Evolutionary conservation across 306 rosid genomes (phyloP), one percentile per base, ranked within the genome.

Genomic region (Prosopis cineraria): DNA sequence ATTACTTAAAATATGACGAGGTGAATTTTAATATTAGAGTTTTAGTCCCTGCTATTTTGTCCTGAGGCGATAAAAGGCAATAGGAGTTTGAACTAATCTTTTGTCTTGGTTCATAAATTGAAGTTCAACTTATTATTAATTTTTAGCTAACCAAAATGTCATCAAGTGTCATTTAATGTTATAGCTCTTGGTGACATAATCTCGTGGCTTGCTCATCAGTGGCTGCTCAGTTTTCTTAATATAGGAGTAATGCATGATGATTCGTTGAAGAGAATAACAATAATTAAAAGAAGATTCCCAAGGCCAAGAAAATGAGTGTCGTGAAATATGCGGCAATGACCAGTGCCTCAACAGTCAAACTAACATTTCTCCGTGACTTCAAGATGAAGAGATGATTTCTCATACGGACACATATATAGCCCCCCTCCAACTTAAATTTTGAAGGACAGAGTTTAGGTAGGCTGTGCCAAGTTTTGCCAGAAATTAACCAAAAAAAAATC

Each of bases 281-380:
- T n/a, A 67, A 40, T 9, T 19, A 67, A 20, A n/a, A 41, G 7
- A 12, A 16, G 41, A 33, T 10, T n/a, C 20, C 66, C n/a, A 22
- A 76, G 6, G 53, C 73, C 37, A 52, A 76, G 13, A 39, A 24
- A 24, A 63, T 55, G 71, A 78, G 48, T 37, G 19, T 29, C 31
- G 27, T 44, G 74, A 69, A 43, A 43, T 12, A n/a, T 41, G 37
- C 27, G 55, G 39, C 36, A 27, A 45, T 68, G 50, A 45, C 77
- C 52, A 37, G 76, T 68, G 80, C 43, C 70, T 62, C 66, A 58
- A 64, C 75, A 43, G 72, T 67, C 56, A 79, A 76, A 84, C 25
- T 43, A 40, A 58, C 72, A 33, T 17, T 36, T 44, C 70, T 20
- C 65, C 37, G n/a, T 73, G 39, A 30, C 67, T 76, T 76, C 2